These are phyloP conservation scores for Apophysomyces variabilis DNA, from an alignment of 371 early-diverging fungal genomes.

Conservation along the genomic window DNA sequence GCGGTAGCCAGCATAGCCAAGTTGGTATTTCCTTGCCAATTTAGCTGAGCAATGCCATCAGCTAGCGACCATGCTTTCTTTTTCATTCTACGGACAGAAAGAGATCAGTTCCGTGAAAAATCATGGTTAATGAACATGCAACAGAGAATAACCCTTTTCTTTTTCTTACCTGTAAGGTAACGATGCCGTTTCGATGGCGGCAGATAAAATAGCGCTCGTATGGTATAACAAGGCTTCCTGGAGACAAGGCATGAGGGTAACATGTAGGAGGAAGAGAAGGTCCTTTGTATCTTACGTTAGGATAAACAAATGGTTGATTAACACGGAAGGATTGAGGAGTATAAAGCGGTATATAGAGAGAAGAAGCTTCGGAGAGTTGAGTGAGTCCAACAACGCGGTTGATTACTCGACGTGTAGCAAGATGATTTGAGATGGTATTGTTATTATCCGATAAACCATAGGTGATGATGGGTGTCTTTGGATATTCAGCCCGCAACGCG, in stretches of 20 bases:
- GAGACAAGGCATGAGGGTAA: background rate
- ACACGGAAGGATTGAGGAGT: slow-evolving; percentile 36
- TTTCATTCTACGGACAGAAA: slow-evolving; percentile 39
- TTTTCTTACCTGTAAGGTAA: slow-evolving; percentile 55
- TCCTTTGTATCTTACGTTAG: slow-evolving; percentile 21
- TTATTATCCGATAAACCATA: slow-evolving; percentile 61
- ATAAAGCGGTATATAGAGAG: slow-evolving; percentile 64
- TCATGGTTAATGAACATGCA: background rate
- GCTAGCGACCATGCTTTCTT: slow-evolving; percentile 40
- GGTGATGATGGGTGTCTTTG: slow-evolving; percentile 70
- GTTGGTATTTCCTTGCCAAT: slow-evolving; percentile 52
- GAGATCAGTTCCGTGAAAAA: background rate
- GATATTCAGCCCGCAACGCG: slow-evolving; percentile 77
- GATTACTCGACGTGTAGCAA: slow-evolving; percentile 17
- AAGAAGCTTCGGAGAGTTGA: slow-evolving; percentile 51
- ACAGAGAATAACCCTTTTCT: background rate
- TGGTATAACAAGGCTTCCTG: slow-evolving; percentile 60
- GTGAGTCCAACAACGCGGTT: slow-evolving; percentile 59
- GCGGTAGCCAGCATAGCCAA: slow-evolving; percentile 48
- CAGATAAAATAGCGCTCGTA: slow-evolving; percentile 68
- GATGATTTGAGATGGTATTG: slow-evolving; percentile 18
- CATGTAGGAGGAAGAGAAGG: background rate
- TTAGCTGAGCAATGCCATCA: slow-evolving; percentile 47
- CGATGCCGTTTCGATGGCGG: slow-evolving; percentile 68
- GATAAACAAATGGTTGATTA: slow-evolving; percentile 27